A percentile compares a stretch with the other conserved stretches of the same genome.
Evolutionary conservation across 306 rosid genomes (phyloP).

Genomic region (Cucurbita moschata): DNA sequence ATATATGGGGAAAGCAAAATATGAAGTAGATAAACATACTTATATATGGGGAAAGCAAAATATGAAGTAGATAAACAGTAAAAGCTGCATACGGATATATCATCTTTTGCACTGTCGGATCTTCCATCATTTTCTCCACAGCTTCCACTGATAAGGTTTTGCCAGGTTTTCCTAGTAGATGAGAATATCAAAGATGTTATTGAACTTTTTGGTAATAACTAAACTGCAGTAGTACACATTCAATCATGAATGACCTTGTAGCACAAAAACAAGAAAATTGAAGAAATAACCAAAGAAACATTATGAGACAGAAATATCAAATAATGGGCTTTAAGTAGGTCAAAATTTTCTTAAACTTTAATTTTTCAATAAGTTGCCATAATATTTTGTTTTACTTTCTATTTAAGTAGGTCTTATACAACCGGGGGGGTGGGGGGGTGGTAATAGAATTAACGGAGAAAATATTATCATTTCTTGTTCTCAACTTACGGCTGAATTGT

Average conservation of each 20-base stretch:
- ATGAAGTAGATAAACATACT: neutral
- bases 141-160: slow-evolving; percentile 74
- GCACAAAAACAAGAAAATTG: neutral
- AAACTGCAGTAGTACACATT: neutral
- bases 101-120: slow-evolving; percentile 96
- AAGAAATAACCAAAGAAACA: neutral
- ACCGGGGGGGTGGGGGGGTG: too few relatives aligned
- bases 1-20: slow-evolving; percentile 2
- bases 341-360: neutral
- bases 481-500: slow-evolving; percentile 43
- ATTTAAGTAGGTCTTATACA: neutral
- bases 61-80: slow-evolving; percentile 4
- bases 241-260: neutral
- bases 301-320: neutral
- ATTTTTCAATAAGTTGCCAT: neutral
- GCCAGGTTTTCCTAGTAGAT: slow-evolving; percentile 33
- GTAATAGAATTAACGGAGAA: neutral
- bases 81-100: slow-evolving; percentile 71
- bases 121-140: slow-evolving; percentile 98
- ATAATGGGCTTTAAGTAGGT: neutral
- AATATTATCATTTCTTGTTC: neutral
- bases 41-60: slow-evolving; percentile 4
- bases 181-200: slow-evolving; percentile 11
- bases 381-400: neutral
- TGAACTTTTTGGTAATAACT: slow-evolving; percentile 3